These are phyloP conservation scores for Trichophaea hybrida DNA, from an alignment of 2,329 filamentous ascomycete genomes.

Conservation along the genomic window DNA sequence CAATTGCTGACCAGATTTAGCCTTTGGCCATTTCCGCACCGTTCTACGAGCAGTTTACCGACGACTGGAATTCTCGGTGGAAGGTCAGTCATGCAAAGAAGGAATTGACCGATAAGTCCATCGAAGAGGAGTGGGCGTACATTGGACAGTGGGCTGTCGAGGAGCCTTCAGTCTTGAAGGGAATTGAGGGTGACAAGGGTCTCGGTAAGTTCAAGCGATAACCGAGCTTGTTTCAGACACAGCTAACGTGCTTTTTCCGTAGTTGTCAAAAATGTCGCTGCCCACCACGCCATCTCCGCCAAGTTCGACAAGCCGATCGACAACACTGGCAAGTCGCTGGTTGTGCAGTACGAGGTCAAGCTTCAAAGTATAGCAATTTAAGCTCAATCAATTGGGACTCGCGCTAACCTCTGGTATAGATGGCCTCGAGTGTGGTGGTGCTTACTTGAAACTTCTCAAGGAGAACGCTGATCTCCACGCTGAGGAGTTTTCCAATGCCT, in stretches of 20 bases:
- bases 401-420: conserved; percentile 40
- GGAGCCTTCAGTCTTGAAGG: conserved; percentile 80
- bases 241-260: conserved; percentile 16
- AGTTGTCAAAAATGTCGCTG: conserved; percentile 93
- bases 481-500: conserved; percentile 95
- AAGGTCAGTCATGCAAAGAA: conserved; percentile 95
- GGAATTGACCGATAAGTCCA: conserved; percentile 56
- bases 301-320: conserved; percentile 95
- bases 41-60: conserved; percentile 97
- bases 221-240: neutral
- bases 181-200: conserved; percentile 88
- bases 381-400: conserved; percentile 17
- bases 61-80: conserved; percentile 89
- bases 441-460: conserved; percentile 96
- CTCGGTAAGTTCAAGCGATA: conserved; percentile 35
- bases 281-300: conserved; percentile 97
- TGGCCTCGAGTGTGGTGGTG: conserved; percentile 92
- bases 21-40: conserved; percentile 77
- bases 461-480: conserved; percentile 94
- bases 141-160: conserved; percentile 94
- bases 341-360: conserved; percentile 99
- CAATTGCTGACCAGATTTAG: conserved; percentile 36
- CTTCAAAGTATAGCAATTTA: conserved; percentile 62
- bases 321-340: conserved; percentile 92
- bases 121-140: conserved; percentile 88